Conservation (phyloP, 2,329 filamentous ascomycete genomes). For the Rugonectria rugulosa region DNA sequence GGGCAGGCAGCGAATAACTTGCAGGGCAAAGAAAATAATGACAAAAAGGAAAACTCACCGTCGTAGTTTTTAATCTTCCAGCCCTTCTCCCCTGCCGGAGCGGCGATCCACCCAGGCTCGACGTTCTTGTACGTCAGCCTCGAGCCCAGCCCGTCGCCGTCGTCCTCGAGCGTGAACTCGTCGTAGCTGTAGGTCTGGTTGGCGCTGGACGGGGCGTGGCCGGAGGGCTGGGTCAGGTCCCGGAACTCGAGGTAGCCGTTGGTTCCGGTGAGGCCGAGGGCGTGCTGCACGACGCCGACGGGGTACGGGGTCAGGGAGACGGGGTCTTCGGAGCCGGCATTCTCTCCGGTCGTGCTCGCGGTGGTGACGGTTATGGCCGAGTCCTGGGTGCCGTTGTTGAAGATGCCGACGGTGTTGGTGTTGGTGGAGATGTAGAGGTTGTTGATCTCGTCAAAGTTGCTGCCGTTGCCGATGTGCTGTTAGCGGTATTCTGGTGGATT, state of each 20-base stretch:
- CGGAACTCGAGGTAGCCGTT: slow-evolving; percentile 18
- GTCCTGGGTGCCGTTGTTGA: background rate
- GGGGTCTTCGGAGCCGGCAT: background rate
- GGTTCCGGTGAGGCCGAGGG: slow-evolving; percentile 16
- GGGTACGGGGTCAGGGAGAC: slow-evolving; percentile 12
- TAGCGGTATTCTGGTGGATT: slow-evolving; percentile 3
- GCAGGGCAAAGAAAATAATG: too few species aligned
- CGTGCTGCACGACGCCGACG: slow-evolving; percentile 12
- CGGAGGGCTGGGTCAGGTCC: slow-evolving; percentile 5
- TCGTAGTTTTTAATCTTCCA: slow-evolving; percentile 25
- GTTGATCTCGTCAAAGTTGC: slow-evolving; percentile 1
- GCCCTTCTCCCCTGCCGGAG: background rate
- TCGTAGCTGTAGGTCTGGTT: slow-evolving; percentile 14
- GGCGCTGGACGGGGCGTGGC: background rate
- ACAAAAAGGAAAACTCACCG: slow-evolving; percentile 6
- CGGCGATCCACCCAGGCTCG: slow-evolving; percentile 25
- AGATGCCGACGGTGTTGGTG: slow-evolving; percentile 11
- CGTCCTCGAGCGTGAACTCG: slow-evolving; percentile 11
- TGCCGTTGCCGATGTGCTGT: background rate
- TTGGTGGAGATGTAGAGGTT: slow-evolving; percentile 11
- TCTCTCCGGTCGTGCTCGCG: background rate
- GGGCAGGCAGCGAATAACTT: too few species aligned
- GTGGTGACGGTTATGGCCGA: background rate
- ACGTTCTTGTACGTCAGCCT: slow-evolving; percentile 8
- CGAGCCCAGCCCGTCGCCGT: background rate